Conservation (phyloP, 2,329 filamentous ascomycete genomes). For the Pseudocercospora eumusae region DNA sequence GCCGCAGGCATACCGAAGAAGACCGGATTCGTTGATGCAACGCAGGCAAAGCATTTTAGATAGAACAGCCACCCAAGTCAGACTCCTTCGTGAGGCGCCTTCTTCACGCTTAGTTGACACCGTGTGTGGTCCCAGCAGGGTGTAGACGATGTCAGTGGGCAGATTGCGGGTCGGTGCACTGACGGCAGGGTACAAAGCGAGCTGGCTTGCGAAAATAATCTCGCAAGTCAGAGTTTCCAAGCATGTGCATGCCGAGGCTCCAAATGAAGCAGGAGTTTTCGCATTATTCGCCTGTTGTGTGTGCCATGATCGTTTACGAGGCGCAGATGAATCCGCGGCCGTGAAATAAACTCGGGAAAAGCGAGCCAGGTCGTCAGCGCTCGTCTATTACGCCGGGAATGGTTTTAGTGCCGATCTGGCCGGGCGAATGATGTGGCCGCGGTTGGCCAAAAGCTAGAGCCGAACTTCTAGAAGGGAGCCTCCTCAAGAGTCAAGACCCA, state of each 20-base stretch:
- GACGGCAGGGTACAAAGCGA: constrained; percentile 12
- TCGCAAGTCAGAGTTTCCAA: constrained; percentile 9
- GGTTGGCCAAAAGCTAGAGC: constrained; percentile 13
- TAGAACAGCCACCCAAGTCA: constrained; percentile 23
- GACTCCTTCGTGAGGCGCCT: constrained; percentile 19
- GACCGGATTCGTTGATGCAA: constrained; percentile 19
- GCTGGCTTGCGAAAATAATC: constrained; percentile 1
- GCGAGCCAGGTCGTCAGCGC: constrained; percentile 29
- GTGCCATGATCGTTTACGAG: constrained; percentile 16
- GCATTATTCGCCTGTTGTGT: constrained; percentile 13
- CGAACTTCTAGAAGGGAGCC: constrained; percentile 11
- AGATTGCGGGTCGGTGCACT: constrained; percentile 21
- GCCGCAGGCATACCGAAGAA: constrained; percentile 26
- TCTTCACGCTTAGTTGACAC: constrained; percentile 21
- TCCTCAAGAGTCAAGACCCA: not conserved
- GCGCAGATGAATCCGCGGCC: constrained; percentile 14
- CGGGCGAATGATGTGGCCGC: constrained; percentile 17
- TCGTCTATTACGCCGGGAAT: constrained; percentile 28
- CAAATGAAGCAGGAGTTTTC: constrained; percentile 12
- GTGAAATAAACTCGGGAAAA: constrained; percentile 27
- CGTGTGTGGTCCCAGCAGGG: constrained; percentile 23
- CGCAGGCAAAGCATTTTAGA: constrained; percentile 18
- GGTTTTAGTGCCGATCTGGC: constrained; percentile 28
- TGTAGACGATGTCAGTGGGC: constrained; percentile 25
- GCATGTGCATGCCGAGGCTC: constrained; percentile 16